These are phyloP conservation scores for Aspergillus tanneri DNA, from an alignment of 2,329 filamentous ascomycete genomes.

Conservation along the genomic window DNA sequence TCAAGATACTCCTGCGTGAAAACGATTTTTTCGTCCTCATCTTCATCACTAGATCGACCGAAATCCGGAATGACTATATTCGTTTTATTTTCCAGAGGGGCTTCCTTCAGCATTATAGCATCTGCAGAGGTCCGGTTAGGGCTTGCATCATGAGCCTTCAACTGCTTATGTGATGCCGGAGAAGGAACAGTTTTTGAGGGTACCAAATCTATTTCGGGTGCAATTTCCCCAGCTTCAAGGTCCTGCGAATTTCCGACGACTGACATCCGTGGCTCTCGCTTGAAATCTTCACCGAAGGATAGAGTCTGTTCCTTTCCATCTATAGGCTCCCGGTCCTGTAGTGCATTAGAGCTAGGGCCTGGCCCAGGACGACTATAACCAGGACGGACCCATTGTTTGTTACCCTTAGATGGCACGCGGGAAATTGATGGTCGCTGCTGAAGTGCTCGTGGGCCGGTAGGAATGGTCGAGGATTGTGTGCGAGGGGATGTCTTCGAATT, in stretches of 20 bases:
- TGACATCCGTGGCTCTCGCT: slow-evolving; percentile 15
- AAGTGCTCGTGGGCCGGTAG: slow-evolving; percentile 44
- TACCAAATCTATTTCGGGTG: slow-evolving; percentile 9
- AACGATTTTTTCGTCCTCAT: slow-evolving; percentile 46
- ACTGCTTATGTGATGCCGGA: not conserved
- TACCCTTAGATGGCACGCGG: slow-evolving; percentile 34
- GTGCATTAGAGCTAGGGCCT: slow-evolving; percentile 16
- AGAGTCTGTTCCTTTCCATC: slow-evolving; percentile 29
- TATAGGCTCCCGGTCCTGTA: slow-evolving; percentile 32
- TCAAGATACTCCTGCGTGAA: slow-evolving; percentile 51
- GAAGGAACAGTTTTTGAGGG: slow-evolving; percentile 5
- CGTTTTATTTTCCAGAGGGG: slow-evolving; percentile 7
- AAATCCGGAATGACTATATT: slow-evolving; percentile 35
- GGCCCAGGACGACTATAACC: slow-evolving; percentile 32
- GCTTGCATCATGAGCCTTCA: slow-evolving; percentile 1
- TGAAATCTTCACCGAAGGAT: slow-evolving; percentile 21
- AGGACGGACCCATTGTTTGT: slow-evolving; percentile 42
- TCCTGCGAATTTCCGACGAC: slow-evolving; percentile 16
- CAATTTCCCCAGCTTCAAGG: slow-evolving; percentile 19
- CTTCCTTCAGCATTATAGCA: slow-evolving; percentile 2
- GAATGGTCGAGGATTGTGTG: slow-evolving; percentile 37
- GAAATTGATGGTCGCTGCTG: slow-evolving; percentile 34
- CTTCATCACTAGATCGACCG: slow-evolving; percentile 41
- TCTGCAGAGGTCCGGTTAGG: slow-evolving; percentile 8
- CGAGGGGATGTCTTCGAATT: slow-evolving; percentile 39